phyloP scores from a whole-genome alignment of 2,329 filamentous ascomycete species.

The Penicillium freii region DNA sequence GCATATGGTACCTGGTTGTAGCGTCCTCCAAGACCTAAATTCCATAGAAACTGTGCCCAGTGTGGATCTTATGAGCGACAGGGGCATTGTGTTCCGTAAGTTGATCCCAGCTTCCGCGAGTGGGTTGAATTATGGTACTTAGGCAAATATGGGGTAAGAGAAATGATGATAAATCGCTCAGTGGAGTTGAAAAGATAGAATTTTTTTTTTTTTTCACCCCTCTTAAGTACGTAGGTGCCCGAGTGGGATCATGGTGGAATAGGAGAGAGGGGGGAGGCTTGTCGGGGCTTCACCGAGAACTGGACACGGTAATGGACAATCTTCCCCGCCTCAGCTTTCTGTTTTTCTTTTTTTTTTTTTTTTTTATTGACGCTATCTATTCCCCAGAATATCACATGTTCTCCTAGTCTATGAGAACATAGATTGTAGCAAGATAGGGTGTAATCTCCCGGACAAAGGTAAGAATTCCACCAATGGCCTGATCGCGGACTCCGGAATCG shows the following conservation, averaged over 20 bases:
- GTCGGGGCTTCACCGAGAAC: slow-evolving; percentile 21
- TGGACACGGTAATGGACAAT: slow-evolving; percentile 8
- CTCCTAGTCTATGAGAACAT: background rate
- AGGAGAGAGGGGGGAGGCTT: background rate
- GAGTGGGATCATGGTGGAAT: background rate
- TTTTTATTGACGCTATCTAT: background rate
- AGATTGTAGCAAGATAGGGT: slow-evolving; percentile 2
- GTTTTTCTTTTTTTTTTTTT: background rate
- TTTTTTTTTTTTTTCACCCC: background rate
- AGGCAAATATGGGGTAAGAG: slow-evolving; percentile 8
- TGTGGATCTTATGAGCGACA: background rate
- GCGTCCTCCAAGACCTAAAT: background rate
- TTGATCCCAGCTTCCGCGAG: background rate
- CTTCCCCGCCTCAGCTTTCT: background rate
- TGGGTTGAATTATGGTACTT: slow-evolving; percentile 1
- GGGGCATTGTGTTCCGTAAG: background rate
- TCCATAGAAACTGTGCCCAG: background rate
- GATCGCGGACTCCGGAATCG: slow-evolving; percentile 8
- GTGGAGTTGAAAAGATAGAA: slow-evolving; percentile 2
- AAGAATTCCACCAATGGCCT: slow-evolving; percentile 8
- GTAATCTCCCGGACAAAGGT: background rate
- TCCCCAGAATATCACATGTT: slow-evolving; percentile 9
- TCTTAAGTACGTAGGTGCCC: background rate
- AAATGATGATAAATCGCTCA: slow-evolving; percentile 11
- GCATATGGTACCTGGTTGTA: slow-evolving; percentile 6